phyloP scores from a whole-genome alignment of 768 basidiomycete genomes.

The Macrolepiota albuminosa region DNA sequence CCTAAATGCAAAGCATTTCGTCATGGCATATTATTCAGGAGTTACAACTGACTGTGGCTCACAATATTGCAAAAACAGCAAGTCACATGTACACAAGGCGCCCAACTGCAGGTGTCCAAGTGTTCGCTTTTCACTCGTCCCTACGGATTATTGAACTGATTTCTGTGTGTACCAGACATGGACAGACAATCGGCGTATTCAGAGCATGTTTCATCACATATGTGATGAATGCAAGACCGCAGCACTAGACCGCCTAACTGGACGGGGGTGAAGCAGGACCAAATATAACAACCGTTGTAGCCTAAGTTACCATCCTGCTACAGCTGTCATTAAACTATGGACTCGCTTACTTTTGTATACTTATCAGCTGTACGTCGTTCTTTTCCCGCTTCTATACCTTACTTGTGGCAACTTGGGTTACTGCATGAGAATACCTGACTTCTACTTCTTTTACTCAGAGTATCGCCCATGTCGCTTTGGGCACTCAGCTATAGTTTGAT shows the following conservation, averaged over 20 bases:
- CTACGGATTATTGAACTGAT: background rate
- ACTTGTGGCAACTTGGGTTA: background rate
- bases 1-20: slow-evolving; percentile 47
- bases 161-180: slow-evolving; percentile 23
- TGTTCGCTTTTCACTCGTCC: slow-evolving; percentile 18
- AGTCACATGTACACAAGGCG: slow-evolving; percentile 56
- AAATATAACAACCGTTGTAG: slow-evolving; percentile 4
- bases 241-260: slow-evolving; percentile 24
- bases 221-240: slow-evolving; percentile 52
- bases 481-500: background rate
- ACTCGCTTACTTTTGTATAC: background rate
- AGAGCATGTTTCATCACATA: slow-evolving; percentile 61
- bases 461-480: background rate
- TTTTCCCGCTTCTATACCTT: background rate
- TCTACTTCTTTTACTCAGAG: background rate
- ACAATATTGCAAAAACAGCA: slow-evolving; percentile 47
- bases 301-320: background rate
- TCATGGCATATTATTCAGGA: slow-evolving; percentile 59
- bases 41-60: slow-evolving; percentile 49
- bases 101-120: slow-evolving; percentile 51
- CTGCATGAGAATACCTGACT: background rate
- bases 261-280: slow-evolving; percentile 5
- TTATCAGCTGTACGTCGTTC: background rate
- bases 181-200: slow-evolving; percentile 48
- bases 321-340: background rate